phyloP scores from a whole-genome alignment of 1,284 basidiomycete genomes.

The Cutaneotrichosporon sp. region DNA sequence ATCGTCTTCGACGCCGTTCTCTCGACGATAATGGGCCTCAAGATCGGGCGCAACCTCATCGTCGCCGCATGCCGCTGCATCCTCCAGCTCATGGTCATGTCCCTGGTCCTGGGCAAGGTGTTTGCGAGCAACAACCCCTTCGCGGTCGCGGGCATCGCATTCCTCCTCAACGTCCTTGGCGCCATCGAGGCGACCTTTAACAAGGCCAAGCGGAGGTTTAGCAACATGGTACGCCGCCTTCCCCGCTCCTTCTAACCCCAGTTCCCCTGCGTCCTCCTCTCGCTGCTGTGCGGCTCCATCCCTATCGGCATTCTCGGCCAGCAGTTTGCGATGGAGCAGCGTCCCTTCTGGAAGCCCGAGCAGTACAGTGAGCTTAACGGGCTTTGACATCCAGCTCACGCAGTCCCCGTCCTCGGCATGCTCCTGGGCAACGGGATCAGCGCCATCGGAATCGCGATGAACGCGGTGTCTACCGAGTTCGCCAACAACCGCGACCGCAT shows the following conservation, averaged over 20 bases:
- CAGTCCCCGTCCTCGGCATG: constrained; percentile 86
- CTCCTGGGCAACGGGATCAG: constrained; percentile 76
- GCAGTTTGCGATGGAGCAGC: constrained; percentile 71
- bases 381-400: constrained; percentile 2
- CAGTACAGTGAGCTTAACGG: constrained; percentile 65
- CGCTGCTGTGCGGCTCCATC: constrained; percentile 72
- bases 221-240: constrained; percentile 63
- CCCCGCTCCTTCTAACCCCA: constrained; percentile 39
- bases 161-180: constrained; percentile 70
- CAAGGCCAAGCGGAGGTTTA: constrained; percentile 71
- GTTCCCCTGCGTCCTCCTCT: constrained; percentile 69
- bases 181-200: constrained; percentile 63
- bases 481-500: constrained; percentile 75
- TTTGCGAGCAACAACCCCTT: constrained; percentile 72
- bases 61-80: constrained; percentile 72
- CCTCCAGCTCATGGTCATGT: constrained; percentile 72
- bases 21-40: constrained; percentile 66
- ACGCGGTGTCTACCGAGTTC: constrained; percentile 51
- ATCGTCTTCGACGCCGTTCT: constrained; percentile 60
- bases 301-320: constrained; percentile 76
- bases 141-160: constrained; percentile 73
- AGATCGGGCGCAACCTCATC: constrained; percentile 67
- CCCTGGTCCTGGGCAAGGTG: constrained; percentile 67
- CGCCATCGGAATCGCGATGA: constrained; percentile 67
- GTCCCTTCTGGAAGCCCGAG: constrained; percentile 77